Evolutionary conservation across 768 basidiomycete genomes (phyloP), one percentile per base, ranked within the genome.

Genomic region (Wakefieldia striispora): DNA sequence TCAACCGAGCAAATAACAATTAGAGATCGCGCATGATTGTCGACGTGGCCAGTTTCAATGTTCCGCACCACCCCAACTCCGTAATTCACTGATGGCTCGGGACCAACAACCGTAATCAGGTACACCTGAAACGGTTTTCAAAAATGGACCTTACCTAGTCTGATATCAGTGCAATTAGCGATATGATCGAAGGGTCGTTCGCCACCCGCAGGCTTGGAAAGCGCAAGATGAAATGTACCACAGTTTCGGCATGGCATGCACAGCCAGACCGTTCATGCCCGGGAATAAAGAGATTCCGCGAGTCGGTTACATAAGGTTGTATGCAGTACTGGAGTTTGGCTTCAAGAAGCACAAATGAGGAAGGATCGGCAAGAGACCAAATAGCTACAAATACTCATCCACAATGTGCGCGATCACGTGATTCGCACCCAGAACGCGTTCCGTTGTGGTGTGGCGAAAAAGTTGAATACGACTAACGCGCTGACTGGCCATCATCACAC

Each of bases 341-440:
- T n/a, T n/a, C n/a, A n/a, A n/a, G n/a, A n/a, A n/a, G 21, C 29
- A 24, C 47, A 13, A 42, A 51, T 44, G 19, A 23, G 50, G 50
- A 50, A 60, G 40, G 54, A 59, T 56, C 56, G 60, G 34, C 55
- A 17, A 10, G 9, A 4, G 34, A 3, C 26, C 49, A 68, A 66
- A 60, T 26, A 50, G 16, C 21, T 1, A 10, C 37, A 67, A 63
- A 67, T 8, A 56, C 29, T 19, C 39, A 40, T 26, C 53, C 43
- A 61, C 40, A 53, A 47, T 23, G 42, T 37, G 48, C 59, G 49
- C 56, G 59, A 47, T 69, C 68, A 70, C 67, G 67, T 70, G 69
- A 12, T 14, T 4, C 1, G 4, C 23, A 47, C 27, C 6, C 21
- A 10, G 39, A 9, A 11, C 57, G 49, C 50, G 55, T 49, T 44